Base-by-base conservation (phyloP, 2,329 filamentous ascomycete genomes). In the Xylaria hypoxylon region DNA sequence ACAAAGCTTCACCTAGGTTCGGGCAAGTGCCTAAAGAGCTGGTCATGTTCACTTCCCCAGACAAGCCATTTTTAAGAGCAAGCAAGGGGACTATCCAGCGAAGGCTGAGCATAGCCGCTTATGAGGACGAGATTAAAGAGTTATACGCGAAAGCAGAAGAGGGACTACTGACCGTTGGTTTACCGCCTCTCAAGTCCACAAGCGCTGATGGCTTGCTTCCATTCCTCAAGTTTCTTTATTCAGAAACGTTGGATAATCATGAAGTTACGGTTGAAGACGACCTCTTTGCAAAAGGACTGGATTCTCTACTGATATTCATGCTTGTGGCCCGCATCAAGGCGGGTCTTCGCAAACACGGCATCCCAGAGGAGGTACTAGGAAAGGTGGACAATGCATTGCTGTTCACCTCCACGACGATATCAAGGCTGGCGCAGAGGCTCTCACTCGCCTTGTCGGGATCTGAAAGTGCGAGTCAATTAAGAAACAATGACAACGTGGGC, bases 51-150 rank as follows among this genome's bases (percentile, higher is more conserved):
- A 61, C 71, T 0, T 35, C 66, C 1, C 52, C 56, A 15, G 57
- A 50, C 7, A 75, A 74, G 48, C 72, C 72, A 19, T 75, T 75
- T 51, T n/a, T 59, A 19, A 68, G 73, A 38, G 68, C 74, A 8
- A 65, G 63, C 28, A 76, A 76, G 62, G 72, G 73, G 3, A 75
- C 74, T 3, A 70, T 75, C 10, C 72, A 74, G 50, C 65, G 74
- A 3, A 64, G 70, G 47, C 62, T 72, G 5, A 74, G 66, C 19
- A 62, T 75, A 40, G 67, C 67, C 11, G 70, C 69, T 1, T 76
- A 73, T 22, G 70, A 71, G n/a, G 51, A 56, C 1, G 74, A 76
- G 47, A 72, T 75, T 45, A 69, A 75, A n/a, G 64, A 68, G 2
- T 38, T 73, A 42, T 75, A 75, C 31, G 67, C 67, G n/a, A 64